These are phyloP conservation scores for Globisporangium solare DNA, from an alignment of 352 stramenopile genomes.

Conservation along the genomic window DNA sequence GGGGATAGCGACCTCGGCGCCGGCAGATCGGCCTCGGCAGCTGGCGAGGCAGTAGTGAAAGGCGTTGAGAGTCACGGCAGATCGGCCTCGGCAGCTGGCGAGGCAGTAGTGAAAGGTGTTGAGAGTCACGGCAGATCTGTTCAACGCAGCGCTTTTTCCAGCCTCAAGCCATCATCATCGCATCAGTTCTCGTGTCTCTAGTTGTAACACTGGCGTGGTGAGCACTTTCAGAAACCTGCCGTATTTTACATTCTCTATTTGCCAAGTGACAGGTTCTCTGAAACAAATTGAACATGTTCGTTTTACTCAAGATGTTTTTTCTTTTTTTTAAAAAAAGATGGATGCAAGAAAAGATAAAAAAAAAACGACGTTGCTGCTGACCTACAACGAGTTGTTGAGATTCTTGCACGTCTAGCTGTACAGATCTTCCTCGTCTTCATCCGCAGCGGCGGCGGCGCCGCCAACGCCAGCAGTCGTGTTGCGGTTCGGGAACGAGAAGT, in stretches of 20 bases:
- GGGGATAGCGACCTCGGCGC: too few species aligned
- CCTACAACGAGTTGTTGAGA: neutral
- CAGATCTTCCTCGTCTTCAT: slow-evolving; percentile 96
- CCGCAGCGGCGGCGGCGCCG: slow-evolving; percentile 49
- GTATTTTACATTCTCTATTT: neutral
- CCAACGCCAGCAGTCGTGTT: slow-evolving; percentile 39
- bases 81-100: too few species aligned
- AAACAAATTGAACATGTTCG: slow-evolving; percentile 5
- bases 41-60: too few species aligned
- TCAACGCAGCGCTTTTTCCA: too few species aligned
- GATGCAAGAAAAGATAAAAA: slow-evolving; percentile 3
- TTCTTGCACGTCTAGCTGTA: slow-evolving; percentile 88
- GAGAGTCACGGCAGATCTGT: too few species aligned
- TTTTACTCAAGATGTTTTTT: slow-evolving; percentile 6
- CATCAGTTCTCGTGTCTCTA: neutral
- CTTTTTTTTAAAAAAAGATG: slow-evolving; percentile 1
- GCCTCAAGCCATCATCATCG: neutral
- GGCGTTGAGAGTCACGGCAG: too few species aligned
- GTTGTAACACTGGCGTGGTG: neutral
- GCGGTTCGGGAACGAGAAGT: slow-evolving; percentile 93
- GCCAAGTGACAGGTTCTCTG: neutral
- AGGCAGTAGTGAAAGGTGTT: too few species aligned
- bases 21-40: too few species aligned
- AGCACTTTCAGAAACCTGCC: neutral
- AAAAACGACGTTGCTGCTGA: neutral